Conservation (phyloP, 1,284 basidiomycete genomes). For the Cryptococcus sp. region DNA sequence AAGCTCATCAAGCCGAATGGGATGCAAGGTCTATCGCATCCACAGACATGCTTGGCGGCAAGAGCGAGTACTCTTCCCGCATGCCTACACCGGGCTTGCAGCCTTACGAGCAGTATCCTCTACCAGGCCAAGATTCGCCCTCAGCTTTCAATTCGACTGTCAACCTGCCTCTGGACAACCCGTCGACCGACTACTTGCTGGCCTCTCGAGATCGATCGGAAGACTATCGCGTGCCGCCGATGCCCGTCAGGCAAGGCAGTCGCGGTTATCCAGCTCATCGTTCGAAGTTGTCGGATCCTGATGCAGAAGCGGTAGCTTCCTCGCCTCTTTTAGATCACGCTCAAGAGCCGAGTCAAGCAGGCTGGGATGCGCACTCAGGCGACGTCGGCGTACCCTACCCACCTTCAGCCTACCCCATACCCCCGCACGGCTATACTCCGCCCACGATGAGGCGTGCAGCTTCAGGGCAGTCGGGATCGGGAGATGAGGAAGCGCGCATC, state of each 20-base stretch:
- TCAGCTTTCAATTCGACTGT: conserved; percentile 21
- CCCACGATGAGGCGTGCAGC: conserved; percentile 24
- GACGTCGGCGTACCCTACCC: conserved; percentile 21
- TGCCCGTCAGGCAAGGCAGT: conserved; percentile 20
- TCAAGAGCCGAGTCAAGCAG: conserved; percentile 7
- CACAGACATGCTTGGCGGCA: conserved; percentile 41
- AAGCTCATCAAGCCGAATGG: conserved; percentile 43
- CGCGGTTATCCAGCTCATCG: conserved; percentile 17
- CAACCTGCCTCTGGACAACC: conserved; percentile 34
- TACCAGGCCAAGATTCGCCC: conserved; percentile 18
- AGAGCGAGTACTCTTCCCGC: conserved; percentile 26
- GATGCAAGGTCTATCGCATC: conserved; percentile 47
- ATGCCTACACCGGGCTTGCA: conserved; percentile 17
- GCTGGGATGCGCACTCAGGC: conserved; percentile 2
- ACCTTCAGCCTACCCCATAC: conserved; percentile 24
- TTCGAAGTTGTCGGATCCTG: conserved; percentile 13
- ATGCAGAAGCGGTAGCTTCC: conserved; percentile 5
- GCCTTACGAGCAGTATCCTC: conserved; percentile 30
- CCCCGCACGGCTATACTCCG: conserved; percentile 26
- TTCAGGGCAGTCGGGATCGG: conserved; percentile 10
- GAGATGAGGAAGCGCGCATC: conserved; percentile 3
- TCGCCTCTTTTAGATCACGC: conserved; percentile 28
- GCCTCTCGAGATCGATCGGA: conserved; percentile 23
- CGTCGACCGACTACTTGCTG: conserved; percentile 45
- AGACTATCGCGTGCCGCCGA: conserved; percentile 6